phyloP scores from a whole-genome alignment of 192 early-diverging fungal species.

The Coemansia sp. region DNA sequence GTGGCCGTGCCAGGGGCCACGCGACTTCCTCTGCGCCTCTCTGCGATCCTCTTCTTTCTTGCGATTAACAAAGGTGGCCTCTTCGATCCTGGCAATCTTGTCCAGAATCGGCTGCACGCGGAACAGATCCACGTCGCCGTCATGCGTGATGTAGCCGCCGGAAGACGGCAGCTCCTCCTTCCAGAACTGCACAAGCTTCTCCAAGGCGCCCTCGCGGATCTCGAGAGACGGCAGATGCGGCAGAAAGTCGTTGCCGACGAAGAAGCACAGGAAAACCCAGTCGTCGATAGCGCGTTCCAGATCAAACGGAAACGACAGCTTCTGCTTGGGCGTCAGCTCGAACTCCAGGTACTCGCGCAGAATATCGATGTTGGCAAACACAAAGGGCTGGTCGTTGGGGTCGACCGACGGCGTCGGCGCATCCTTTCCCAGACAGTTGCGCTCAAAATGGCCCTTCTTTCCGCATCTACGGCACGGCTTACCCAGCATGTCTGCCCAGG shows the following conservation, averaged over 20 bases:
- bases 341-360: slow-evolving; percentile 89
- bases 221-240: slow-evolving; percentile 91
- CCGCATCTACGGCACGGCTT: slow-evolving; percentile 64
- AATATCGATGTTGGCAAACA: slow-evolving; percentile 76
- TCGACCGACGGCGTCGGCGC: slow-evolving; percentile 23
- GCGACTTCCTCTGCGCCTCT: slow-evolving; percentile 32
- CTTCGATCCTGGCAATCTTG: slow-evolving; percentile 80
- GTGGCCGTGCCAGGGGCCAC: background rate
- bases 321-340: slow-evolving; percentile 66
- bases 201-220: slow-evolving; percentile 93
- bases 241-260: slow-evolving; percentile 98
- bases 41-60: slow-evolving; percentile 53
- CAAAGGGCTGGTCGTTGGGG: slow-evolving; percentile 63
- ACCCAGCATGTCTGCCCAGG: slow-evolving; percentile 72
- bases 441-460: slow-evolving; percentile 63
- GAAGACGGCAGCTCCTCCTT: slow-evolving; percentile 70
- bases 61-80: slow-evolving; percentile 69
- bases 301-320: slow-evolving; percentile 74
- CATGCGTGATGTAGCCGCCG: slow-evolving; percentile 82
- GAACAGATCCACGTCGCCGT: slow-evolving; percentile 74
- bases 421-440: slow-evolving; percentile 24
- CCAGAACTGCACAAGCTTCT: slow-evolving; percentile 85
- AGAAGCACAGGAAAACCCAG: slow-evolving; percentile 95
- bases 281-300: slow-evolving; percentile 94
- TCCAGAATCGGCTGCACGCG: slow-evolving; percentile 76